Percentiles rank a stretch among this genome's conserved stretches.
phyloP scores from a whole-genome alignment of 108 stramenopile genomes.

The Skeletonema menzelii region DNA sequence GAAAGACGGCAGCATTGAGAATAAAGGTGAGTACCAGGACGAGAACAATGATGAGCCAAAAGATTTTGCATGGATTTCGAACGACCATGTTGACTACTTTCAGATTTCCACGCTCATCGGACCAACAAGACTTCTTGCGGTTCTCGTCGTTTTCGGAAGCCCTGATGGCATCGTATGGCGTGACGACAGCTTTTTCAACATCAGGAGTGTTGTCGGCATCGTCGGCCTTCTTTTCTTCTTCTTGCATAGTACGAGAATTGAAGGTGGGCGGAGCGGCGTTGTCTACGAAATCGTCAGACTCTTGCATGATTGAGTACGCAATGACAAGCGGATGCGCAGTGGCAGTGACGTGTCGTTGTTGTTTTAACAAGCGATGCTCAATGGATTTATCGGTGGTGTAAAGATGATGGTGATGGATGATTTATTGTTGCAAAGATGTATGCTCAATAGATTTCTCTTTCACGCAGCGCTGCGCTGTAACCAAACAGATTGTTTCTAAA shows the following conservation, averaged over 20 bases:
- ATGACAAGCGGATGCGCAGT: too few relatives aligned
- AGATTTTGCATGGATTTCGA: conserved; percentile 35
- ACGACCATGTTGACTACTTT: conserved; percentile 54
- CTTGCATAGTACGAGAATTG: background rate
- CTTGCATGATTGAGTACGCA: background rate
- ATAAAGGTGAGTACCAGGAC: conserved; percentile 43
- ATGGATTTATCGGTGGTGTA: too few relatives aligned
- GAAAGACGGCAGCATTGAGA: conserved; percentile 33
- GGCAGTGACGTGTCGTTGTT: too few relatives aligned
- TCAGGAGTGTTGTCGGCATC: background rate
- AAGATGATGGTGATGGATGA: too few relatives aligned
- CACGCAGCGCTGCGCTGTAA: too few relatives aligned
- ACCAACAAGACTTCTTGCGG: conserved; percentile 10
- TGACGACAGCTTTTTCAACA: background rate
- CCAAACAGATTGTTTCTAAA: too few relatives aligned
- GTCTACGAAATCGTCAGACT: background rate
- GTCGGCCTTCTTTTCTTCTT: background rate
- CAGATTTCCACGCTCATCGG: conserved; percentile 54
- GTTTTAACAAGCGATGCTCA: too few relatives aligned
- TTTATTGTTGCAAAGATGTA: too few relatives aligned
- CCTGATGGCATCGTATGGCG: background rate
- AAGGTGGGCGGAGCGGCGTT: background rate
- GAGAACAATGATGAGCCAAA: conserved; percentile 26
- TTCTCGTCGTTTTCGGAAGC: background rate
- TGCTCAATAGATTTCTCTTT: too few relatives aligned